Base-by-base conservation (phyloP, 2,329 filamentous ascomycete species). In the Ilyonectria destructans region DNA sequence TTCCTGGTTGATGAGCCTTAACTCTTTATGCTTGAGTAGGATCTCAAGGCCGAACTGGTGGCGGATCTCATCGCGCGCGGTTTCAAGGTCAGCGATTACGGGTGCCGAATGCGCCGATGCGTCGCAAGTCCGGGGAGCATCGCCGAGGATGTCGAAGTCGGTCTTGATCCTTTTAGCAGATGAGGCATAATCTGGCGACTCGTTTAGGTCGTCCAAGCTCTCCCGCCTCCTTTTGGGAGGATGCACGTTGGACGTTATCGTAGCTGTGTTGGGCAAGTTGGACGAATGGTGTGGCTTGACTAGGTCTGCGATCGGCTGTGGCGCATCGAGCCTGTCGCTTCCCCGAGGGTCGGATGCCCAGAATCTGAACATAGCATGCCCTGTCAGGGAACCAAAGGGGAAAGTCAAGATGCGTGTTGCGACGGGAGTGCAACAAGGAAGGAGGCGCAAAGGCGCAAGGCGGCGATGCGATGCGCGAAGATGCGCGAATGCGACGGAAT, bases 1-100 rank as follows among this genome's bases (percentile, higher is more conserved):
- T 83, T 98, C 96, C 82, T 97, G 95, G 79, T 98, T 94, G 80
- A 98, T 97, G 74, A 97, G 87, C 65, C 95, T 93, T 67, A 98
- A 84, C 84, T 99, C 96, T 77, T 96, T 91, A 82, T 99, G 96
- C 86, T 98, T 98, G 79, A 97, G 85, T 71, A 98, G 84, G 60
- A 98, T 95, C 84, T 98, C 95, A 72, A 96, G 89, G 77, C 95
- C 93, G 80, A 98, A 92, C 82, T 98, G 93, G 69, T 94, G 91
- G 78, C 95, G 92, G 78, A 98, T 92, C 40, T 88, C 88, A 74
- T 95, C 91, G 78, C 90, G 90, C 70, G 92, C 87, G 65, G 84
- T 85, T 43, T 91, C 83, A 74, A 88, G 69, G 71, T 83, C 77
- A 69, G 77, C 68, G 49, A 74, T 58, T 69, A 64, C 52, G 55